Conservation (phyloP, 352 stramenopile genomes). For the Phytophthora kernoviae region DNA sequence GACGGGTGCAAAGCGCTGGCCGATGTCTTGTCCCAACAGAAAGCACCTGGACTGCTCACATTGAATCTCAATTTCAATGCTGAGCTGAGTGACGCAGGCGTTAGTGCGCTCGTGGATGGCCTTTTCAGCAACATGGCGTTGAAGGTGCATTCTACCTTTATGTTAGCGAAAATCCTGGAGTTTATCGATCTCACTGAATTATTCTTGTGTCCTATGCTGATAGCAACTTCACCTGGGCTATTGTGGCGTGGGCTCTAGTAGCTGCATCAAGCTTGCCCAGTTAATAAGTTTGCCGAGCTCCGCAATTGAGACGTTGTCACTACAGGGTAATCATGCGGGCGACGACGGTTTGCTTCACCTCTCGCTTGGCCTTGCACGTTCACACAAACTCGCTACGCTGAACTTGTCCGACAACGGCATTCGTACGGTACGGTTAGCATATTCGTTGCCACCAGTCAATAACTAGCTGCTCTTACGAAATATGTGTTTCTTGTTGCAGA, state of each 20-base stretch:
- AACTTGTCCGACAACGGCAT: constrained; percentile 85
- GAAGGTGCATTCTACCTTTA: constrained; percentile 47
- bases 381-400: constrained; percentile 57
- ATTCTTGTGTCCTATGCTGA: not conserved
- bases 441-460: not conserved
- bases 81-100: constrained; percentile 59
- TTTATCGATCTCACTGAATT: not conserved
- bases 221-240: constrained; percentile 84
- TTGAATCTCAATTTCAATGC: constrained; percentile 82
- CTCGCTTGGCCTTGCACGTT: constrained; percentile 69
- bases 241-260: constrained; percentile 48
- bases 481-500: constrained; percentile 21
- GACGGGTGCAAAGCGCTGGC: constrained; percentile 64
- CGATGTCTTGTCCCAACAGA: constrained; percentile 53
- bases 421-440: constrained; percentile 48
- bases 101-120: constrained; percentile 57
- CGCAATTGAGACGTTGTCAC: constrained; percentile 59
- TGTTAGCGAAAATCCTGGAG: not conserved
- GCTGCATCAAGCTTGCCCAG: constrained; percentile 74
- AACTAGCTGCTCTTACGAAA: not conserved
- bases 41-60: constrained; percentile 64
- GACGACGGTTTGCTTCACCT: constrained; percentile 72
- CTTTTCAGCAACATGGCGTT: constrained; percentile 72
- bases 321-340: constrained; percentile 64
- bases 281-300: constrained; percentile 63